These are phyloP conservation scores for Miamiensis avidus DNA, from an alignment of 169 alveolate genomes.

Conservation along the genomic window DNA sequence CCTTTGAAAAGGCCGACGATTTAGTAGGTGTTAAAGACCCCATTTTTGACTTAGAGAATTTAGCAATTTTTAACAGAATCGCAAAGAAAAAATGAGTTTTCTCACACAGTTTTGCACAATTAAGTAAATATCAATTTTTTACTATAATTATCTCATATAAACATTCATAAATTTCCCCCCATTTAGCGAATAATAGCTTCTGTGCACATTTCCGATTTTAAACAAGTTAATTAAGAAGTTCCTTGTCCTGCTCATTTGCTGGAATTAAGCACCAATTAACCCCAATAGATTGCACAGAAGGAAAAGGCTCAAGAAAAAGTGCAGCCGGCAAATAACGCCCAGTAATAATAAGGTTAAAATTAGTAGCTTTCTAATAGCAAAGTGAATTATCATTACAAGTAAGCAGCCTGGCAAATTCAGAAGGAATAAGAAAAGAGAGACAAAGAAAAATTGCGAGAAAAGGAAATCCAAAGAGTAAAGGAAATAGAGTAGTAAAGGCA, in stretches of 20 bases:
- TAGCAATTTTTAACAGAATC: slow-evolving; percentile 40
- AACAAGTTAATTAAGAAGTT: background rate
- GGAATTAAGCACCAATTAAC: too few species aligned
- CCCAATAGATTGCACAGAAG: background rate
- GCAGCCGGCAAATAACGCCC: background rate
- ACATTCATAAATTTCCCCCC: background rate
- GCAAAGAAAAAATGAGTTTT: slow-evolving; percentile 33
- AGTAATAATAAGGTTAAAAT: too few species aligned
- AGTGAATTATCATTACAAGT: background rate
- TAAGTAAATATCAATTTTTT: slow-evolving; percentile 6
- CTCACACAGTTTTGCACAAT: slow-evolving; percentile 50
- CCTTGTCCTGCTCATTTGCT: background rate
- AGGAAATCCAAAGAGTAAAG: background rate
- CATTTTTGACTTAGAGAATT: slow-evolving; percentile 36
- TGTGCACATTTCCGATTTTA: background rate
- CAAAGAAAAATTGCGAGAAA: background rate
- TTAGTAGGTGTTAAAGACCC: slow-evolving; percentile 30
- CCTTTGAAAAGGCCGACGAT: slow-evolving; percentile 38
- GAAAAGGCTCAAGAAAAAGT: background rate
- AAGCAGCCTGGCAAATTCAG: too few species aligned
- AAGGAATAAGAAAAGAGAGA: background rate
- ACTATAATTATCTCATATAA: background rate
- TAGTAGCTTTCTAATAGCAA: too few species aligned
- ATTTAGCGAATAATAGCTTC: background rate
- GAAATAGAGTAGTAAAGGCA: background rate